phyloP scores from a whole-genome alignment of 1,139 yeast genomes.

The Scheffersomyces segobiensis region DNA sequence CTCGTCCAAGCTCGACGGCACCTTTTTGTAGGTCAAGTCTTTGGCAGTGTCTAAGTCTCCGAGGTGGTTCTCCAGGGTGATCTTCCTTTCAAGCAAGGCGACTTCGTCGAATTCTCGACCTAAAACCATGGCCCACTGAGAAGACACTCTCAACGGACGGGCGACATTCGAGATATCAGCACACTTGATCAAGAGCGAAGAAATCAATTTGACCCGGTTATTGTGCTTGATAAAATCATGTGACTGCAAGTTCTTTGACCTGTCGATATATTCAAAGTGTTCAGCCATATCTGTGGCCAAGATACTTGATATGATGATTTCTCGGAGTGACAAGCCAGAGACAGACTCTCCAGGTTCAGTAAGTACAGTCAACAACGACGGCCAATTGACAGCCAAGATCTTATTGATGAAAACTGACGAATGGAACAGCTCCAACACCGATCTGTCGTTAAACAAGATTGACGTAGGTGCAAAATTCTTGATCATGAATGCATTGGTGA shows the following conservation, averaged over 20 bases:
- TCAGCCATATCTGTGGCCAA: conserved; percentile 94
- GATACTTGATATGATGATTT: conserved; percentile 48
- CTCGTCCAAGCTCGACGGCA: conserved; percentile 33
- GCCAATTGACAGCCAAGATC: conserved; percentile 65
- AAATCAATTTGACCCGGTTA: conserved; percentile 47
- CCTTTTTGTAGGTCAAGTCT: conserved; percentile 28
- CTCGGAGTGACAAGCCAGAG: conserved; percentile 22
- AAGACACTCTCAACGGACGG: conserved; percentile 70
- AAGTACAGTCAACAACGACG: conserved; percentile 36
- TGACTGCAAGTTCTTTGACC: conserved; percentile 32
- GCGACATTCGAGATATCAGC: conserved; percentile 95
- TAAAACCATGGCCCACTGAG: conserved; percentile 83
- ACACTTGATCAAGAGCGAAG: conserved; percentile 77
- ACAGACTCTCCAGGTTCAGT: conserved; percentile 19
- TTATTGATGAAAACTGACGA: conserved; percentile 63
- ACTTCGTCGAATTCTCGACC: conserved; percentile 78
- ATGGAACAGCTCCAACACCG: conserved; percentile 85
- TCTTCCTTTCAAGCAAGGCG: conserved; percentile 48
- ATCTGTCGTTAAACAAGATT: conserved; percentile 57
- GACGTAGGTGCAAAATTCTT: conserved; percentile 68
- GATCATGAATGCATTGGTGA: conserved; percentile 74
- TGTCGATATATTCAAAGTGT: conserved; percentile 72
- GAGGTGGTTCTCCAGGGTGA: conserved; percentile 13
- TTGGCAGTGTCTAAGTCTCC: conserved; percentile 2
- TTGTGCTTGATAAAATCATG: conserved; percentile 14